Percentiles rank a stretch among this genome's conserved stretches.
These are phyloP conservation scores for Simmondsia chinensis DNA, from an alignment of 148 eudicot species.

Conservation along the genomic window DNA sequence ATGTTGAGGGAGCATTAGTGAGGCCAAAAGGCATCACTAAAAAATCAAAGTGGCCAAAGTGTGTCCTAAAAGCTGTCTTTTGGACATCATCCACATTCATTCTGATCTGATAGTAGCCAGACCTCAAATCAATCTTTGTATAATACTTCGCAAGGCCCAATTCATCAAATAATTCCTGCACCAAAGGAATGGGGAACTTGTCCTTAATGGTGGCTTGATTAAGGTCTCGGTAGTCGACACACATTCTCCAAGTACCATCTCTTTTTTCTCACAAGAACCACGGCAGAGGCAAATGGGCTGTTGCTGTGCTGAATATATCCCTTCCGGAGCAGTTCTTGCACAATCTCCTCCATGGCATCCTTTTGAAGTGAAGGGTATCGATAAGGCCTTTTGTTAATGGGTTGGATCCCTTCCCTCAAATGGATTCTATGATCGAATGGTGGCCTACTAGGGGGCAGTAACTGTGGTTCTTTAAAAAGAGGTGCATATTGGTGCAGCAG, in stretches of 20 bases:
- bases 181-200: not conserved
- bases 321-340: not conserved
- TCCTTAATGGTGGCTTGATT: not conserved
- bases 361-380: not conserved
- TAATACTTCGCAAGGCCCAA: too few species aligned
- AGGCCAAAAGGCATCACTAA: not conserved
- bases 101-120: not conserved
- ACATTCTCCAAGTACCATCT: not conserved
- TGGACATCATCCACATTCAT: not conserved
- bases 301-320: not conserved
- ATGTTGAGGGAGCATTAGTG: too few species aligned
- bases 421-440: not conserved
- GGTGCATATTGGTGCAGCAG: too few species aligned
- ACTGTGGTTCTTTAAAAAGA: not conserved
- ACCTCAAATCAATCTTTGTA: not conserved
- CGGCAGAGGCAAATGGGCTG: not conserved
- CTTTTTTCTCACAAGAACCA: not conserved
- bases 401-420: not conserved
- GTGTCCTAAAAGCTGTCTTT: not conserved
- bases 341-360: not conserved
- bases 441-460: not conserved
- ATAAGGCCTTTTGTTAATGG: not conserved
- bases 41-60: not conserved
- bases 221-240: not conserved
- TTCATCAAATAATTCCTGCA: not conserved